Evolutionary conservation across 106 monocot genomes (phyloP), one percentile per base, ranked within the genome.

Genomic region (Xerophyta viscosa): DNA sequence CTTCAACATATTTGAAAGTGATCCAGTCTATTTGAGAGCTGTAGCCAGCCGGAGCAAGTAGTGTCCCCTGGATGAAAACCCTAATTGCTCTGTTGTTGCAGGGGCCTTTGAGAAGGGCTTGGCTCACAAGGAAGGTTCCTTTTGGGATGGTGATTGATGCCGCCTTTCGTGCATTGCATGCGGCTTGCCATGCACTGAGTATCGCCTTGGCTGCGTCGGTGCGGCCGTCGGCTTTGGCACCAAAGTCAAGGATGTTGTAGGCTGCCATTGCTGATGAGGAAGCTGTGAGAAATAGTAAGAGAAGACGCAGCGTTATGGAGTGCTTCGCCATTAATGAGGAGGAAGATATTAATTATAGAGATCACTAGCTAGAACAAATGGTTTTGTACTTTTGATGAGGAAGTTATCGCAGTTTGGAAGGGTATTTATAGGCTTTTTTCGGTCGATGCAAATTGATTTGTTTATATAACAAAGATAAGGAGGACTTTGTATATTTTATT

Each of bases 101-200:
- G 0, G 79, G 79, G 11, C 79, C 79, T 2, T 24, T 15, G 52
- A 79, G 50, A 17, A 62, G 17, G 1, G 59, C 55, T 14, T 29
- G 56, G 56, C 69, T 51, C 0, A 79, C 41, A 5, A 64, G 24
- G 37, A 74, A 79, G 53, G 15, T 29, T 10, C 80, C 80, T 1
- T 23, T 9, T 0, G 80, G 75, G 0, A 80, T 69, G 15, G 18
- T 11, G 28, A 80, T 24, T 2, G 44, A 25, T 29, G 80, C 62
- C 11, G 61, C 55, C 36, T 15, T 21, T 0, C 12, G 20, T 8
- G 51, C 19, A 4, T 24, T 24, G 50, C 75, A 80, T 2, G 70
- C 70, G 28, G 25, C 56, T 10, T 13, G 4, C 80, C 80, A 80
- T 8, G 80, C 70, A 4, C 30, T 41, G 5, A 57, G 31, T 25